phyloP scores from a whole-genome alignment of 176 grass and related monocot genomes.

The Aegilops longissima region DNA sequence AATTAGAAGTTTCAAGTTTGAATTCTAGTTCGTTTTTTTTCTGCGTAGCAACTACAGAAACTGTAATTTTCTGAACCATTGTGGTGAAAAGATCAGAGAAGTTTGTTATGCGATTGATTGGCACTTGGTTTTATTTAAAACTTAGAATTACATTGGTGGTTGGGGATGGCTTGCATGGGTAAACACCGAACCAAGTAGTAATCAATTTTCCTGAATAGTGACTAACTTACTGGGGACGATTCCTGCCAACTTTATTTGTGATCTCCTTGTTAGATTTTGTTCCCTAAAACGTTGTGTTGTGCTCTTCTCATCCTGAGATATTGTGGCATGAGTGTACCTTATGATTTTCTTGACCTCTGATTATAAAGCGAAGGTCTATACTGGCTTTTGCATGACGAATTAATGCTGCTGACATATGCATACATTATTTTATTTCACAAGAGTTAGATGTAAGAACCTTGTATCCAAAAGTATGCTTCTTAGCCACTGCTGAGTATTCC shows the following conservation, averaged over 20 bases:
- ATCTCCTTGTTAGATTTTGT: conserved; percentile 24
- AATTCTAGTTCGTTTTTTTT: background rate
- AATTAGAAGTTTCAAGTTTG: background rate
- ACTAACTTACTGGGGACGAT: background rate
- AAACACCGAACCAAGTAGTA: background rate
- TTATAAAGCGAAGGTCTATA: background rate
- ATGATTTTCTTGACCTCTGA: background rate
- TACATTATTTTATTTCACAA: conserved; percentile 4
- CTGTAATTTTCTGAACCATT: background rate
- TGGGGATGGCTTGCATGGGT: background rate
- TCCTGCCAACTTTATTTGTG: conserved; percentile 1
- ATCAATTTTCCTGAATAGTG: background rate
- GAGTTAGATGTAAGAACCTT: conserved; percentile 1
- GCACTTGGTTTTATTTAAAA: background rate
- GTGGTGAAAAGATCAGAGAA: background rate
- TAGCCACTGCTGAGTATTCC: background rate
- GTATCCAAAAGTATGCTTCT: conserved; percentile 19
- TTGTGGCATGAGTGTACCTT: background rate
- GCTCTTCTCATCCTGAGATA: conserved; percentile 6
- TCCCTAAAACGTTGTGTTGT: background rate
- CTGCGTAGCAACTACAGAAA: background rate
- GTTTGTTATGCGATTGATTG: background rate
- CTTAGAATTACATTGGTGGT: background rate
- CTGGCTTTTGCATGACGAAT: background rate
- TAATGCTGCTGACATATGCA: conserved; percentile 20